Evolutionary conservation across 371 early-diverging fungal species (phyloP), one percentile per base, ranked within the genome.

Genomic region (Massospora cicadina): DNA sequence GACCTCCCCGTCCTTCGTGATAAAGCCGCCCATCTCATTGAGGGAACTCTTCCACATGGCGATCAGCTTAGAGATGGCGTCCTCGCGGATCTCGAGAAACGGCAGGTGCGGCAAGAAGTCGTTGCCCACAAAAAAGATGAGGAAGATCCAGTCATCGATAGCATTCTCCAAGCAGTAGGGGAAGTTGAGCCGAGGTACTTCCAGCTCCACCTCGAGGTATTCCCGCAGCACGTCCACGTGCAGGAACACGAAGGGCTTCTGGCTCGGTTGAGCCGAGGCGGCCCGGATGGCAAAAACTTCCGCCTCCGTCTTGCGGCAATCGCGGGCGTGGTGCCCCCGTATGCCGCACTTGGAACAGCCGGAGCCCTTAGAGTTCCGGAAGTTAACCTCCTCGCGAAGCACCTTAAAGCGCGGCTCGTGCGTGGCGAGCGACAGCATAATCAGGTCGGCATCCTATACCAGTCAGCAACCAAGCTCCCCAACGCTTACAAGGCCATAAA

Each of bases 391-490:
- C 71, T 99, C 98, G 68, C 99, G 82, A 67, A 99, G 79, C 33
- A 99, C 87, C 58, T 82, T 82, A 67, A 99, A 93, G 70, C 95
- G 85, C 12, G 95, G 91, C 74, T 96, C 95, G 71, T 97, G 96
- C 2, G 95, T 92, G 2, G 90, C 89, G 13, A 99, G 74, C n/a
- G 94, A 95, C 64, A 99, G 79, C 94, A 99, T 98, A 71, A 99
- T 98, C 64, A 99, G 76, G 81, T 99, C 99, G 25, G 98, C 98
- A 77, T 99, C 99, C 99, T 99, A 71, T 99, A 98, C 62, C 99
- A 76, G 82, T 99, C 99, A 25, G 99, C 99, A 79, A 99, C 99
- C 79, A 98, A 80, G 33, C 98, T 97, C n/a, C n/a, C n/a, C n/a
- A n/a, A n/a, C n/a, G n/a, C n/a, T n/a, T n/a, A n/a, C n/a, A 68